phyloP scores from a whole-genome alignment of 164 flowering plant species.

The Berberis thunbergii region DNA sequence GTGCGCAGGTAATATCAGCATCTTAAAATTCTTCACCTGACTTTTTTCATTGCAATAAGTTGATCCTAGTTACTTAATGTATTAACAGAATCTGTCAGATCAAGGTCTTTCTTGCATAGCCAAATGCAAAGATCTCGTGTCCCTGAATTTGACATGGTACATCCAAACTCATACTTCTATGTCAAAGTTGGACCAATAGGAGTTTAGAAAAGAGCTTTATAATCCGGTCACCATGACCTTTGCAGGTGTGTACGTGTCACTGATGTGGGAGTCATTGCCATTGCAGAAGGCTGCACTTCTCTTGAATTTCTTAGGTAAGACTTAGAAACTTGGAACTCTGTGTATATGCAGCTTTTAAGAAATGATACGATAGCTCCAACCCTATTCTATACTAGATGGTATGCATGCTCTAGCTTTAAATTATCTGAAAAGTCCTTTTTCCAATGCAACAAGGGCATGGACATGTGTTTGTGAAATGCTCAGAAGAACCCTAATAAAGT shows the following conservation, averaged over 20 bases:
- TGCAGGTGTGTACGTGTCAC: conserved; percentile 75
- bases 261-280: conserved; percentile 62
- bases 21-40: not conserved
- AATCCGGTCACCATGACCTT: not conserved
- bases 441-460: no score
- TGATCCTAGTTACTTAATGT: conserved; percentile 4
- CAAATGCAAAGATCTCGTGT: conserved; percentile 50
- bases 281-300: conserved; percentile 66
- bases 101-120: conserved; percentile 68
- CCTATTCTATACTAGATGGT: no score
- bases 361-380: no score
- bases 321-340: no score
- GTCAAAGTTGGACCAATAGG: not conserved
- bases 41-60: not conserved
- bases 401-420: no score
- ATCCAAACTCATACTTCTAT: conserved; percentile 1
- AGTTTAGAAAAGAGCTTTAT: not conserved
- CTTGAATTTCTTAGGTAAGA: conserved; percentile 81
- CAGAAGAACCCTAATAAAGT: no score
- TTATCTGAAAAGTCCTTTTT: no score
- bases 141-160: conserved; percentile 91
- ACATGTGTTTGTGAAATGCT: no score
- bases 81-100: conserved; percentile 74
- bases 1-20: conserved; percentile 65
- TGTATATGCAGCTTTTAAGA: no score